Conservation (phyloP, 305 asterid species). For the Fraxinus paxiana region DNA sequence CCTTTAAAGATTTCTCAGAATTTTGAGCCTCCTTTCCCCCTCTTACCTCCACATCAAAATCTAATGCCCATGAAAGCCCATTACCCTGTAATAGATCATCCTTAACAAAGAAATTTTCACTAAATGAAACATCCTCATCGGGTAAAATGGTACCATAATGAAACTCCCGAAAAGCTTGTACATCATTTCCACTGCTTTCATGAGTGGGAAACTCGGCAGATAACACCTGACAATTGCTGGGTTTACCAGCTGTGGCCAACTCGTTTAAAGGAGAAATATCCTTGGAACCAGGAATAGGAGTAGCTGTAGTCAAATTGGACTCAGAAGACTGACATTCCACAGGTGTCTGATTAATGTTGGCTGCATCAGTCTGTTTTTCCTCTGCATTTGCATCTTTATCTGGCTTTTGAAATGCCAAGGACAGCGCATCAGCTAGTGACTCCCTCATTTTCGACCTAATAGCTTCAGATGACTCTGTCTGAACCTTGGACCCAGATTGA, state of each 20-base stretch:
- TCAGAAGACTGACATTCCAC: conserved; percentile 36
- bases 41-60: conserved; percentile 54
- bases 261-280: conserved; percentile 32
- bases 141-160: conserved; percentile 49
- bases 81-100: conserved; percentile 98
- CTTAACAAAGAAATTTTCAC: conserved; percentile 71
- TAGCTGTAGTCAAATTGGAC: conserved; percentile 29
- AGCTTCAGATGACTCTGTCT: conserved; percentile 55
- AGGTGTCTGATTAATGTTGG: conserved; percentile 21
- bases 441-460: conserved; percentile 96
- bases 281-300: conserved; percentile 25
- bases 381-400: conserved; percentile 36
- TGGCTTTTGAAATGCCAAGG: conserved; percentile 44
- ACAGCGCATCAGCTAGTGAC: conserved; percentile 70
- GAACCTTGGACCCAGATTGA: conserved; percentile 51
- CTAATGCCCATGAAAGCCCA: conserved; percentile 97
- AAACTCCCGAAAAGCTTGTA: conserved; percentile 44
- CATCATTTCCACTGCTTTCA: conserved; percentile 36
- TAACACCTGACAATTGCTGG: conserved; percentile 34
- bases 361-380: conserved; percentile 27
- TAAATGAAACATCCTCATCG: conserved; percentile 64
- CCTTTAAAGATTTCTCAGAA: conserved; percentile 35
- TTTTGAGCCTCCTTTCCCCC: conserved; percentile 45
- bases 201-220: conserved; percentile 37
- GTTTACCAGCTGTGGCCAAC: conserved; percentile 27